Evolutionary conservation across 306 rosid genomes (phyloP), one percentile per base, ranked within the genome.

Genomic region (Rubus idaeus): DNA sequence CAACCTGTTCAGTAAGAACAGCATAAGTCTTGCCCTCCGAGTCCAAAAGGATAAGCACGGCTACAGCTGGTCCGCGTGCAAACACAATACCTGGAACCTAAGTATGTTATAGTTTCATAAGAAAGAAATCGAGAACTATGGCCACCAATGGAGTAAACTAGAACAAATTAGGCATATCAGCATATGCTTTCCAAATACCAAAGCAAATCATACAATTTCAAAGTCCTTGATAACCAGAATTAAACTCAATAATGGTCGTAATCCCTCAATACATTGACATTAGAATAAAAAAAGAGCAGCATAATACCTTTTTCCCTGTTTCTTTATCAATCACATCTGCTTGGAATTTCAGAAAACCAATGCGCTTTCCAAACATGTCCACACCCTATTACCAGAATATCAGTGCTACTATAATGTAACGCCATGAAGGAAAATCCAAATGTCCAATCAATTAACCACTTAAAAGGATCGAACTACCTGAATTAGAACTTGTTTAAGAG

Each of bases 21-120:
- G 90, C 97, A 75, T 89, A 94, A 57, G 91, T 89, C 86, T 90
- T 91, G 49, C 89, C 93, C 71, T 83, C 96, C 7, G 96, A 90
- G 64, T 89, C 90, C 81, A 94, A 78, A 81, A 91, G 98, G 67
- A 94, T 88, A 78, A 94, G 84, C 76, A 91, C 84, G 18, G 97
- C 87, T 45, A 90, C 97, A 77, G 97, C 97, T 45, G 98, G 95
- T 84, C 98, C 97, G 79, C 98, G 85, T 18, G 98, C 96, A 89
- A 94, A 94, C 69, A 92, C 97, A 70, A 92, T 88, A 60, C 98
- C 98, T 83, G 97, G 98, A 85, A 94, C 85, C 98, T 94, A 85
- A 79, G 60, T 56, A 84, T 7, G 69, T 72, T 83, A 79, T 77
- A 88, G 80, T 85, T 82, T 82, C 67, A 81, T 21, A 39, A 71